A percentile compares a stretch with the other conserved stretches of the same genome.
These are phyloP conservation scores for Brassica nigra DNA, from an alignment of 345 rosid genomes.

Conservation along the genomic window DNA sequence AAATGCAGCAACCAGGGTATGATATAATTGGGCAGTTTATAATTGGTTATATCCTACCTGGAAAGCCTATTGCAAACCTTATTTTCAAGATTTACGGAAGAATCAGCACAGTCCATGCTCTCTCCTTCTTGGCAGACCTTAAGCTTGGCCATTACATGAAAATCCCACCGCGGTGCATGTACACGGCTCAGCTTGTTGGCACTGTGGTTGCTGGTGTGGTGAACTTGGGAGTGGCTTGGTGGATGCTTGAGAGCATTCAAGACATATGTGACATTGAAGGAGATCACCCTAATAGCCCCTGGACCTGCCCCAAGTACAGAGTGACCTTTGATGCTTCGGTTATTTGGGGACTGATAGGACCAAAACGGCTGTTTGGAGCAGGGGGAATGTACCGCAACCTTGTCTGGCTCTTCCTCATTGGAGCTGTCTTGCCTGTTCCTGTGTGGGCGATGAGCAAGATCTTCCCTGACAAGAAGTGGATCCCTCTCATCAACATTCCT, in stretches of 20 bases:
- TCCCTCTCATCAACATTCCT: slow-evolving; percentile 88
- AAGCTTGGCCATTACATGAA: slow-evolving; percentile 99
- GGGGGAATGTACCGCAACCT: slow-evolving; percentile 91
- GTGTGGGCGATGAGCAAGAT: slow-evolving; percentile 81
- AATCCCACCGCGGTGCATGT: slow-evolving; percentile 98
- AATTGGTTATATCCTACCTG: slow-evolving; percentile 84
- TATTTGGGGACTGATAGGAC: slow-evolving; percentile 97
- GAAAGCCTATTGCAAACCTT: slow-evolving; percentile 92
- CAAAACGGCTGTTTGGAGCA: slow-evolving; percentile 80
- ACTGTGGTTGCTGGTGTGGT: slow-evolving; percentile 76
- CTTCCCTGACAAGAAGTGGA: slow-evolving; percentile 94
- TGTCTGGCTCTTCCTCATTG: slow-evolving; percentile 92
- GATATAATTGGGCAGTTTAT: slow-evolving; percentile 98
- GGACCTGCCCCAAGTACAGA: slow-evolving; percentile 98
- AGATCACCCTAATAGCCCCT: slow-evolving; percentile 81
- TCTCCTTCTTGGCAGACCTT: slow-evolving; percentile 95
- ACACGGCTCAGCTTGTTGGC: slow-evolving; percentile 91
- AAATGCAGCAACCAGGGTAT: slow-evolving; percentile 95
- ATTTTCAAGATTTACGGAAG: slow-evolving; percentile 96
- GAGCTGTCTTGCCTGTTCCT: slow-evolving; percentile 93
- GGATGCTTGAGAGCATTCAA: slow-evolving; percentile 93
- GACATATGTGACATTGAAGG: slow-evolving; percentile 79
- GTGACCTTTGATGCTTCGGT: slow-evolving; percentile 98
- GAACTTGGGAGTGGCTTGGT: slow-evolving; percentile 97
- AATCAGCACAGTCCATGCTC: slow-evolving; percentile 93